Base-by-base conservation (phyloP, 164 flowering plant species). In the Vitis labrusca region DNA sequence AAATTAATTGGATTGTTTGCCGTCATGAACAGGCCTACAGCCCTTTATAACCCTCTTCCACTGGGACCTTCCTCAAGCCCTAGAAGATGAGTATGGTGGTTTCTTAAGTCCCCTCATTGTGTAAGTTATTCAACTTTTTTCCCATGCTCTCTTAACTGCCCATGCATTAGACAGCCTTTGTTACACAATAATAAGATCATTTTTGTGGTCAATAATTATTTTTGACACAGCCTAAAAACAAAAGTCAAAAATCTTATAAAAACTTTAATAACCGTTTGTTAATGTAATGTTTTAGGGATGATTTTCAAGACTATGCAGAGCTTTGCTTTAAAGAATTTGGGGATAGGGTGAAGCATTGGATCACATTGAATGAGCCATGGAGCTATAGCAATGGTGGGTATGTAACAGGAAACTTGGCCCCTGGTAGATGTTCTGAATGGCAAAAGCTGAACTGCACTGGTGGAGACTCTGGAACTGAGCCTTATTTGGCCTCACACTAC, bases 31-130 rank as follows among this genome's bases (percentile, higher is more conserved):
- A 91, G 93, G 88, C 8, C 54, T 87, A 55, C 50, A 79, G 56
- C 96, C 96, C 3, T 81, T 80, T 71, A 86, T 84, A 13, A 89
- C 93, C 7, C 66, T 91, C 3, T 87, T 86, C 47, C 96, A 91
- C 54, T 87, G 88, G 82, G 96, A 91, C 72, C 61, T 74, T 55
- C 96, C 96, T 2, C 89, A 89, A 72, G 72, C 78, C 16, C 77
- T 86, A 1, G 75, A 86, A 69, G 85, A 86, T 15, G 79, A 81
- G 49, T 84, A 81, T 60, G 80, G 77, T 49, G 84, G 90, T 52
- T 84, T 79, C 68, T 61, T 86, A 47, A 84, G 84, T 50, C 60
- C 77, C 12, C 68, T 29, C 10, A 64, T 86, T 14, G 79, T 78
- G 90, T 84, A 73, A 77, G 82, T 66, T n/a, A 10, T 54, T 53